Conservation (phyloP, 1,284 basidiomycete genomes). For the Cutaneotrichosporon dermatis region DNA sequence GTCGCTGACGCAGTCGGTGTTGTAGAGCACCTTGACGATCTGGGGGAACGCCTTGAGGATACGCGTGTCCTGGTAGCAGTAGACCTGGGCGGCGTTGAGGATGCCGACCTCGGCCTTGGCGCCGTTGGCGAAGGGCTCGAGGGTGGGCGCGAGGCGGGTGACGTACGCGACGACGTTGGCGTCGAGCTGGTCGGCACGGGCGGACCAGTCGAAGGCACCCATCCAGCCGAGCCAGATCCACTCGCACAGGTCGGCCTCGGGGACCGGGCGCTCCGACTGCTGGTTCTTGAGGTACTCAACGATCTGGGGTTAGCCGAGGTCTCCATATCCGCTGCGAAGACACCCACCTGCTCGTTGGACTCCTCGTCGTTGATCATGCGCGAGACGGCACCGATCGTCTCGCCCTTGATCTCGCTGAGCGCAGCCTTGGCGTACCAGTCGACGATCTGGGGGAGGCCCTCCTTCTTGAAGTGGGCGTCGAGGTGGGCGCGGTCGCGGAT, state of each 20-base stretch:
- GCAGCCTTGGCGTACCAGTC: conserved; percentile 91
- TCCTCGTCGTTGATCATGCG: conserved; percentile 55
- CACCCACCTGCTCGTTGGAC: conserved; percentile 59
- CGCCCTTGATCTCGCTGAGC: conserved; percentile 66
- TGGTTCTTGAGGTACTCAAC: conserved; percentile 64
- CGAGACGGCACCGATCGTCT: conserved; percentile 60
- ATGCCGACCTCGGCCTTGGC: conserved; percentile 86
- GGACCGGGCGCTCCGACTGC: conserved; percentile 55
- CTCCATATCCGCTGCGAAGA: neutral
- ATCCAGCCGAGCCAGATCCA: conserved; percentile 91
- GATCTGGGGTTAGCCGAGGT: conserved; percentile 55
- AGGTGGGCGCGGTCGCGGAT: conserved; percentile 68
- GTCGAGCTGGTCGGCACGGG: conserved; percentile 84
- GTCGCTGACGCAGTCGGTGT: conserved; percentile 88
- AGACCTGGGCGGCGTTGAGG: conserved; percentile 88
- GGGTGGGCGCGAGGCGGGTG: conserved; percentile 69
- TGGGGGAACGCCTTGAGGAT: conserved; percentile 90
- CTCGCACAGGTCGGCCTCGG: conserved; percentile 75
- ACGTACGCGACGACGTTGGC: conserved; percentile 77
- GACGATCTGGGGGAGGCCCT: conserved; percentile 68
- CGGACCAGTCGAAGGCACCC: conserved; percentile 76
- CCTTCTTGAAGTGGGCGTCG: conserved; percentile 79
- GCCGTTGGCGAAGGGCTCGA: conserved; percentile 80
- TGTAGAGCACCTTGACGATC: conserved; percentile 92
- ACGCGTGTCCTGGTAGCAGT: conserved; percentile 90